These are phyloP conservation scores for Bipolaris bicolor DNA, from an alignment of 2,329 filamentous ascomycete genomes.

Conservation along the genomic window DNA sequence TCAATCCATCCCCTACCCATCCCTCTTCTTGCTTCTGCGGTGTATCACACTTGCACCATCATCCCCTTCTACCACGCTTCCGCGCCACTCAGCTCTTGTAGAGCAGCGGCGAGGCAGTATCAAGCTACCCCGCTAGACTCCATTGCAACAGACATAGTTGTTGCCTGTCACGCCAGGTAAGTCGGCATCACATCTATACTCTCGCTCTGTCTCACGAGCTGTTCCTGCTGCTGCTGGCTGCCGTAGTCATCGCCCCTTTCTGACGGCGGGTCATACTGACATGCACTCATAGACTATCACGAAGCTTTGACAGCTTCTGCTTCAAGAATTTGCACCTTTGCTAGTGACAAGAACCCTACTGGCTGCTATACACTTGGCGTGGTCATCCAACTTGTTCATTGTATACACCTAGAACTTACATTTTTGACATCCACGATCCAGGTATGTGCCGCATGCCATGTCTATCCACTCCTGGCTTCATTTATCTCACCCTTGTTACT, in stretches of 20 bases:
- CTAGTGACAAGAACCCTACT: background rate
- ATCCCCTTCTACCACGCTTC: background rate
- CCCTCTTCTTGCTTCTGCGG: background rate
- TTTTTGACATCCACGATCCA: constrained; percentile 8
- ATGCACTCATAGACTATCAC: background rate
- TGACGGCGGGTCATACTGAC: background rate
- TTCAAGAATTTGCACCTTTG: background rate
- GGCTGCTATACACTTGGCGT: background rate
- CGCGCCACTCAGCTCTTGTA: background rate
- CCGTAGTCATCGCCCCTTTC: too few species aligned
- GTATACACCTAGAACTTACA: background rate
- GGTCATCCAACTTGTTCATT: background rate
- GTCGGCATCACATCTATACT: background rate
- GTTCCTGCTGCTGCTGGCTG: too few species aligned
- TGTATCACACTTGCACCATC: background rate
- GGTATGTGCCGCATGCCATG: constrained; percentile 3
- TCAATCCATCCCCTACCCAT: constrained; percentile 3
- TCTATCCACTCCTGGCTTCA: background rate
- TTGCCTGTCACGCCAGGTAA: background rate
- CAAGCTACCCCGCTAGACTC: background rate
- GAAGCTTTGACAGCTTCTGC: background rate
- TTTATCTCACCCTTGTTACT: constrained; percentile 12
- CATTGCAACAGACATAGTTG: background rate
- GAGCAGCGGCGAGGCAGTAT: background rate
- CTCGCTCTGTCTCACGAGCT: background rate